Evolutionary conservation across 768 basidiomycete genomes (phyloP).

Genomic region (Guyanaporus albipodus): DNA sequence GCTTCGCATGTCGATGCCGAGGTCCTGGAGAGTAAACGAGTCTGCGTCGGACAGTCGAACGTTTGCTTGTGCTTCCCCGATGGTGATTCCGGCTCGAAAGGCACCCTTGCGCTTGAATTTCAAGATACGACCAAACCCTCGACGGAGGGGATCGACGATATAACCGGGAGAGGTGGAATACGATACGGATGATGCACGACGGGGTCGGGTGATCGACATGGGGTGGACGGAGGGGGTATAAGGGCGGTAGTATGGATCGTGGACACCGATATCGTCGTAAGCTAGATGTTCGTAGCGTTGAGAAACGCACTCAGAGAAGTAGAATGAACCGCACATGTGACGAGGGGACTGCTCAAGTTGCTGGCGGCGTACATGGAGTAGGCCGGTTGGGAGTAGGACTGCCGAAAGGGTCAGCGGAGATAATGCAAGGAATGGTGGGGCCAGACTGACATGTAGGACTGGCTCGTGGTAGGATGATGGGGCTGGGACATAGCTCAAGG

Average conservation of each 20-base stretch:
- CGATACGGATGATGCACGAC: conserved; percentile 40
- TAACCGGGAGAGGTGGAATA: conserved; percentile 35
- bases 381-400: conserved; percentile 39
- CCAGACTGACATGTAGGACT: conserved; percentile 10
- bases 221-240: conserved; percentile 26
- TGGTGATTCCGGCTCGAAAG: conserved; percentile 58
- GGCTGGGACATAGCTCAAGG: conserved; percentile 32
- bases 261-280: conserved; percentile 52
- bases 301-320: background rate
- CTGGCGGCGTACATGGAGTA: conserved; percentile 47
- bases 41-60: conserved; percentile 58
- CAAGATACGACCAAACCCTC: conserved; percentile 48
- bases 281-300: conserved; percentile 29
- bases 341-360: conserved; percentile 36
- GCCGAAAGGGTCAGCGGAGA: conserved; percentile 7
- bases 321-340: conserved; percentile 37
- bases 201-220: conserved; percentile 20
- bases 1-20: conserved; percentile 58
- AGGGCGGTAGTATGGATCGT: conserved; percentile 49
- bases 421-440: no score
- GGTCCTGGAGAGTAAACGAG: conserved; percentile 57
- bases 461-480: conserved; percentile 41
- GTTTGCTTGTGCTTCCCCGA: conserved; percentile 66
- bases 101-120: conserved; percentile 75
- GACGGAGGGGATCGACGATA: conserved; percentile 42